Evolutionary conservation across 495 filamentous ascomycete species (phyloP).

Genomic region (Xylaria venustula): DNA sequence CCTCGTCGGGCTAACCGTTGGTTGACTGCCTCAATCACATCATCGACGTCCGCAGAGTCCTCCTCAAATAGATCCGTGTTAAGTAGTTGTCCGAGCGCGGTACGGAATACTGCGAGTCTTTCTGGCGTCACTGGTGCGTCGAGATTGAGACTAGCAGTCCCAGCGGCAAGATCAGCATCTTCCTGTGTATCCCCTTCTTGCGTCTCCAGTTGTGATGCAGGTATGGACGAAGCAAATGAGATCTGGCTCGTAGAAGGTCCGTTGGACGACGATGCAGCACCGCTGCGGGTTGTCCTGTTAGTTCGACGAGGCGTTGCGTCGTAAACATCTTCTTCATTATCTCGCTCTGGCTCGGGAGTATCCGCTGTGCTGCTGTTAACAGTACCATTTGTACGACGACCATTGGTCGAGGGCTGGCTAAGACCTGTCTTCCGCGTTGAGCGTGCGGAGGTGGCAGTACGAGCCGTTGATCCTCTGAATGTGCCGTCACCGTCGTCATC

Average conservation of each 20-base stretch:
- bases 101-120: conserved; percentile 72
- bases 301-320: conserved; percentile 40
- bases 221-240: conserved; percentile 47
- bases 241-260: conserved; percentile 32
- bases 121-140: conserved; percentile 55
- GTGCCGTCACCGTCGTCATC: conserved; percentile 32
- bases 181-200: conserved; percentile 36
- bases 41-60: conserved; percentile 72
- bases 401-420: conserved; percentile 27
- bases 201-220: conserved; percentile 43
- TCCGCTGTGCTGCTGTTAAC: conserved; percentile 17
- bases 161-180: conserved; percentile 34
- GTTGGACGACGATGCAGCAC: conserved; percentile 27
- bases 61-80: conserved; percentile 75
- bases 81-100: conserved; percentile 75
- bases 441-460: conserved; percentile 15
- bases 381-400: conserved; percentile 24
- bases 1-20: conserved; percentile 53
- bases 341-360: conserved; percentile 23
- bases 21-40: conserved; percentile 80
- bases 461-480: conserved; percentile 25
- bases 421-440: conserved; percentile 25
- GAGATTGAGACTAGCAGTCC: conserved; percentile 36
- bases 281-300: conserved; percentile 32
- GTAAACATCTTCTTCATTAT: conserved; percentile 36